phyloP scores from a whole-genome alignment of 352 stramenopile genomes.

The Phytophthora tentaculata region DNA sequence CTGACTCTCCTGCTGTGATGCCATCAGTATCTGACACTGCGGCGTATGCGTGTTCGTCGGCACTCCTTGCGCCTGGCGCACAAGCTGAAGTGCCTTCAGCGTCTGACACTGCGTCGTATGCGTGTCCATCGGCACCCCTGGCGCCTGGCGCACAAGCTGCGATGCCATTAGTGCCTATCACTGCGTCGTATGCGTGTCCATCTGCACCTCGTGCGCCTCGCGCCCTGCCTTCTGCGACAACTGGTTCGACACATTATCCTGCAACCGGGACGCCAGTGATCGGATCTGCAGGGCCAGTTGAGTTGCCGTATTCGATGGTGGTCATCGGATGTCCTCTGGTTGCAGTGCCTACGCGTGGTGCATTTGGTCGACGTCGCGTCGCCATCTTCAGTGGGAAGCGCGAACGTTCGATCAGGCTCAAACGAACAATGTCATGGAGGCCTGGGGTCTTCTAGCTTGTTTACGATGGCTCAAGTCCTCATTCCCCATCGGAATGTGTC shows the following conservation, averaged over 20 bases:
- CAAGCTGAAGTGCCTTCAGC: too few species aligned
- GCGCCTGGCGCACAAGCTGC: not conserved
- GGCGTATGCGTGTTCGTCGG: too few species aligned
- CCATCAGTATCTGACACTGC: too few species aligned
- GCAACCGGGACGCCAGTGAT: too few species aligned
- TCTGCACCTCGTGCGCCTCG: not conserved
- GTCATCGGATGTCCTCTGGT: not conserved
- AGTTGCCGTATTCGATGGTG: not conserved
- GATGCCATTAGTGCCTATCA: not conserved
- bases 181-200: not conserved
- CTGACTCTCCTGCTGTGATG: too few species aligned
- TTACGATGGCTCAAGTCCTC: not conserved
- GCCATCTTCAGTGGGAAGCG: not conserved
- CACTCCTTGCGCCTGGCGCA: too few species aligned
- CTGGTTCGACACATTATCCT: too few species aligned
- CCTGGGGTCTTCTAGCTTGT: not conserved
- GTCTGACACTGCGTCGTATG: too few species aligned
- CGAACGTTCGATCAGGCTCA: not conserved
- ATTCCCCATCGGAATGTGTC: not conserved
- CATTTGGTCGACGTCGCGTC: not conserved
- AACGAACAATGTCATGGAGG: not conserved
- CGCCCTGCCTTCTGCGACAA: not conserved
- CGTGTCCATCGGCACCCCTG: not conserved
- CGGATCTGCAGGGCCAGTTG: not conserved
- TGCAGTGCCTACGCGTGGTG: not conserved